A percentile compares a stretch with the other conserved stretches of the same genome.
These are phyloP conservation scores for Solanum pennellii DNA, from an alignment of 257 asterid species.

Conservation along the genomic window DNA sequence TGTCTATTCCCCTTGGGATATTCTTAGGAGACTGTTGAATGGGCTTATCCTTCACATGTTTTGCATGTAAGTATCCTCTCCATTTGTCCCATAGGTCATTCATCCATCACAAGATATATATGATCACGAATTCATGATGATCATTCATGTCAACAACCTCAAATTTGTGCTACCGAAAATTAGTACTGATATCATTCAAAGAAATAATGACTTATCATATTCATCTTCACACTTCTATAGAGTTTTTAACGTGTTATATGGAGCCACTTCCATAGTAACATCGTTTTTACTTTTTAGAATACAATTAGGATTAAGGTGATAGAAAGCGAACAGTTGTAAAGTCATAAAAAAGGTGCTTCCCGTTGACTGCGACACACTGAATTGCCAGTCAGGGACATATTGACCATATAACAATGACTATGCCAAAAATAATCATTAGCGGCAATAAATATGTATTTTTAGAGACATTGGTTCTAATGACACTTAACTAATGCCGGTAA, in stretches of 20 bases:
- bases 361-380: slow-evolving; percentile 21
- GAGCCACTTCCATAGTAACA: not conserved
- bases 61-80: too few relatives aligned
- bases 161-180: not conserved
- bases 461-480: too few relatives aligned
- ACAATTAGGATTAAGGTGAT: not conserved
- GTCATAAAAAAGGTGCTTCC: slow-evolving; percentile 31
- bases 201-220: not conserved
- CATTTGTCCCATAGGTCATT: too few relatives aligned
- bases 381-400: slow-evolving; percentile 69
- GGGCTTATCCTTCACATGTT: too few relatives aligned
- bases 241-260: not conserved
- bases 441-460: too few relatives aligned
- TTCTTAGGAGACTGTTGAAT: too few relatives aligned
- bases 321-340: slow-evolving; percentile 3
- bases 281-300: not conserved
- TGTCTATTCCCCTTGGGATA: too few relatives aligned
- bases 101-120: too few relatives aligned
- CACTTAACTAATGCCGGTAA: too few relatives aligned
- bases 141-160: too few relatives aligned
- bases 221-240: not conserved
- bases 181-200: not conserved
- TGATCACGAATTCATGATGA: too few relatives aligned
- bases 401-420: slow-evolving; percentile 35
- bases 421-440: too few relatives aligned